Percentiles rank a stretch among this genome's conserved stretches.
These are phyloP conservation scores for Didymella arachidicola DNA, from an alignment of 2,329 filamentous ascomycete genomes.

Conservation along the genomic window DNA sequence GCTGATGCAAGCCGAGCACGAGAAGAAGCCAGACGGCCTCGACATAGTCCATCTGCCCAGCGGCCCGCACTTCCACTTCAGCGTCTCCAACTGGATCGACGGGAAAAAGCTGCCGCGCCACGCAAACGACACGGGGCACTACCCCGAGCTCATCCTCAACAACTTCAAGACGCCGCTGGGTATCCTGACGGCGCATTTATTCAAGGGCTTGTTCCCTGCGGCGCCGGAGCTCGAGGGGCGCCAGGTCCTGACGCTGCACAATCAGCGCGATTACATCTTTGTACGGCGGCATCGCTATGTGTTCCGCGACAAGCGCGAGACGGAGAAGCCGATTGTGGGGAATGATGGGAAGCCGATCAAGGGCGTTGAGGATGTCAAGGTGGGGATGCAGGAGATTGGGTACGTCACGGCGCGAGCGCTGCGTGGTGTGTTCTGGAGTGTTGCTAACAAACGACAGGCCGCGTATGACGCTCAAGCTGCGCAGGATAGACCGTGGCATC, in stretches of 20 bases:
- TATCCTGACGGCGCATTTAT: slow-evolving; percentile 82
- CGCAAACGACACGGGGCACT: slow-evolving; percentile 84
- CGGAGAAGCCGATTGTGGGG: slow-evolving; percentile 84
- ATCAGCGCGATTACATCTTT: slow-evolving; percentile 97
- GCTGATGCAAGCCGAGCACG: slow-evolving; percentile 76
- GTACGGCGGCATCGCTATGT: slow-evolving; percentile 88
- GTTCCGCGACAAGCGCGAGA: slow-evolving; percentile 85
- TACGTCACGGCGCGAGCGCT: slow-evolving; percentile 7
- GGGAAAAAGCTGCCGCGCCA: slow-evolving; percentile 88
- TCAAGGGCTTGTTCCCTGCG: slow-evolving; percentile 80
- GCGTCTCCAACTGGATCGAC: slow-evolving; percentile 87
- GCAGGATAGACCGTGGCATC: slow-evolving; percentile 90
- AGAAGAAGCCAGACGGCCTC: slow-evolving; percentile 81
- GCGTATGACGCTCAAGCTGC: slow-evolving; percentile 82
- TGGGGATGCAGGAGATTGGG: slow-evolving; percentile 89
- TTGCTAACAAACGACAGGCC: slow-evolving; percentile 25
- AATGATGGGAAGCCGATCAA: slow-evolving; percentile 83
- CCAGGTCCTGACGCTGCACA: slow-evolving; percentile 91
- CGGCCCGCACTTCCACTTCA: slow-evolving; percentile 93
- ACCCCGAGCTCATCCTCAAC: slow-evolving; percentile 88
- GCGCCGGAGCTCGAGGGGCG: slow-evolving; percentile 84
- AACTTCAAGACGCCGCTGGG: slow-evolving; percentile 95
- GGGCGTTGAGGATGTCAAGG: slow-evolving; percentile 84
- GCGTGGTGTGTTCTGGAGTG: not conserved
- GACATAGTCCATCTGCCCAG: slow-evolving; percentile 83